Percentiles rank a stretch among this genome's conserved stretches.
phyloP scores from a whole-genome alignment of 2,329 filamentous ascomycete species.

The Pseudocercospora fijiensis region DNA sequence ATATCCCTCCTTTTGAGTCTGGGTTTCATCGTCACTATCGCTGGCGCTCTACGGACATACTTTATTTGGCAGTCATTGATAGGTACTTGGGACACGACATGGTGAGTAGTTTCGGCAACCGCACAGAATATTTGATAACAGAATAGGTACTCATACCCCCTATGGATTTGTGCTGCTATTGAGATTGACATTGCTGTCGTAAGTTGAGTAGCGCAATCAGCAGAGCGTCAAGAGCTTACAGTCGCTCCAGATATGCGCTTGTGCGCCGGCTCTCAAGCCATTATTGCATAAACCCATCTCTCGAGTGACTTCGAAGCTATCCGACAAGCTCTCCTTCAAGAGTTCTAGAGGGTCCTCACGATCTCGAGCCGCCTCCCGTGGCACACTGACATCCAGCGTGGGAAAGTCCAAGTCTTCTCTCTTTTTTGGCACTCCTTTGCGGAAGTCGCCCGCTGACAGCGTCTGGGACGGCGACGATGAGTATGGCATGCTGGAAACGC shows the following conservation, averaged over 20 bases:
- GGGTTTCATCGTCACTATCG: constrained; percentile 45
- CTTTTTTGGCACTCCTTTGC: constrained; percentile 18
- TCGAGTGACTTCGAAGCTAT: constrained; percentile 20
- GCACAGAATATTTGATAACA: too few species aligned
- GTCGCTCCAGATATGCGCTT: constrained; percentile 39
- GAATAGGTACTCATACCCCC: constrained; percentile 45
- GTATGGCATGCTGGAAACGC: constrained; percentile 16
- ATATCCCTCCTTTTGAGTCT: constrained; percentile 43
- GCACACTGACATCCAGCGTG: neutral
- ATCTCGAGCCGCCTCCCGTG: constrained; percentile 7
- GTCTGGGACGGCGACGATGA: constrained; percentile 24
- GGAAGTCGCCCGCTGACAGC: constrained; percentile 17
- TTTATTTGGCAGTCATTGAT: constrained; percentile 46
- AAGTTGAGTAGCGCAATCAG: constrained; percentile 24
- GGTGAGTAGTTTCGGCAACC: too few species aligned
- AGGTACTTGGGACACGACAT: constrained; percentile 37
- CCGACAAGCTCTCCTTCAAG: constrained; percentile 25
- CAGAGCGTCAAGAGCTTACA: constrained; percentile 6
- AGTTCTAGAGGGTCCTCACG: constrained; percentile 18
- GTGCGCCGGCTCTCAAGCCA: constrained; percentile 40
- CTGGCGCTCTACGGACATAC: constrained; percentile 46
- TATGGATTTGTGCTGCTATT: constrained; percentile 50
- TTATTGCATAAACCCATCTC: constrained; percentile 32
- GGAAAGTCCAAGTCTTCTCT: constrained; percentile 11
- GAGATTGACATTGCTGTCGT: constrained; percentile 51